These are phyloP conservation scores for Thymus mandschuricus DNA, from an alignment of 257 asterid species.

Conservation along the genomic window DNA sequence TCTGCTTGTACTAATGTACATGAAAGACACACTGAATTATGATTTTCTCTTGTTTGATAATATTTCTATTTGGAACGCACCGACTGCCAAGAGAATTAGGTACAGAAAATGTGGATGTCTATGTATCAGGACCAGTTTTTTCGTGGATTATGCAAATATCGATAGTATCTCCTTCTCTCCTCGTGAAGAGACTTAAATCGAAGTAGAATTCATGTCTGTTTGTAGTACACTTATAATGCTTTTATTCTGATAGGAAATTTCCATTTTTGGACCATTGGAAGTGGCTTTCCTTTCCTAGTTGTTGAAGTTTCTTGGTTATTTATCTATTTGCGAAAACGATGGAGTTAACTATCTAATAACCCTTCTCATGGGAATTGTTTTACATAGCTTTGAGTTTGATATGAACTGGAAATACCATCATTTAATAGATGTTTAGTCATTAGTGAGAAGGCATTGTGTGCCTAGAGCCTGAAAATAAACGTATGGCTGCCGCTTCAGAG, in stretches of 20 bases:
- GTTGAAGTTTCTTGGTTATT: neutral
- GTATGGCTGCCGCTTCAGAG: neutral
- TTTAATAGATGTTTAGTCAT: neutral
- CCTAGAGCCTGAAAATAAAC: neutral
- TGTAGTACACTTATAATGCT: neutral
- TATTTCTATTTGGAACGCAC: neutral
- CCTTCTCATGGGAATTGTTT: neutral
- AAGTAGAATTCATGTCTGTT: neutral
- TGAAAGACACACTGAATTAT: constrained; percentile 21
- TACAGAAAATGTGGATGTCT: constrained; percentile 4
- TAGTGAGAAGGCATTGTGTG: neutral
- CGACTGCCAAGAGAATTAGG: neutral
- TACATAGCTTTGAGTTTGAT: neutral
- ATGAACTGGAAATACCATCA: neutral
- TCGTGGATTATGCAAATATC: neutral
- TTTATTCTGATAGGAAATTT: neutral
- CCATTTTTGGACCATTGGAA: neutral
- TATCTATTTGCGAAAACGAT: neutral
- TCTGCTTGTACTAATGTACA: neutral
- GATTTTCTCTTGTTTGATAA: neutral
- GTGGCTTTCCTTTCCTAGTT: neutral
- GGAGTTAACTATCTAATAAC: neutral
- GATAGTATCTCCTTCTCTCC: neutral
- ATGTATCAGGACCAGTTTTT: neutral
- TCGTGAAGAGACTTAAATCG: neutral